Percentiles rank a stretch among this genome's conserved stretches.
Evolutionary conservation across 495 filamentous ascomycete genomes (phyloP).

Genomic region (Durotheca rogersii): DNA sequence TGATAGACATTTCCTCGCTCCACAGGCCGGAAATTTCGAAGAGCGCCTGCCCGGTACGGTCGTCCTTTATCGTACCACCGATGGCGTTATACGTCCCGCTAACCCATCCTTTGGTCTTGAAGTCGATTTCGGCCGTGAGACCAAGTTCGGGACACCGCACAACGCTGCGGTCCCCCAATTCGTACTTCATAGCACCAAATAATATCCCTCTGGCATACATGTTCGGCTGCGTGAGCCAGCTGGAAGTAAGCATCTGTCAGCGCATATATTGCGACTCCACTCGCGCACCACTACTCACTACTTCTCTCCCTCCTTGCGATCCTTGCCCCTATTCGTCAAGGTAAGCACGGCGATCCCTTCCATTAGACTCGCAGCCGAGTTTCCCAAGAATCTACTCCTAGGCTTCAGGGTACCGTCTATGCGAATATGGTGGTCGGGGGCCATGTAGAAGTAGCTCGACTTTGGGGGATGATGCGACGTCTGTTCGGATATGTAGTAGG

Average conservation of each 20-base stretch:
- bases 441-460: slow-evolving; percentile 99
- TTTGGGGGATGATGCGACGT: slow-evolving; percentile 98
- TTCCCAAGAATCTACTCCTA: slow-evolving; percentile 93
- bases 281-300: slow-evolving; percentile 66
- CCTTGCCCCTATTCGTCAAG: slow-evolving; percentile 71
- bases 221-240: slow-evolving; percentile 84
- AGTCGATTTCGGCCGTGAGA: slow-evolving; percentile 90
- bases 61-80: slow-evolving; percentile 87
- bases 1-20: slow-evolving; percentile 92
- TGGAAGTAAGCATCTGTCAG: slow-evolving; percentile 13
- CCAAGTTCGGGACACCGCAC: slow-evolving; percentile 88
- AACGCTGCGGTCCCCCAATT: slow-evolving; percentile 93
- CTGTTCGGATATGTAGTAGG: slow-evolving; percentile 96
- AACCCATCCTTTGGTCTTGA: slow-evolving; percentile 98
- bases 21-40: slow-evolving; percentile 91
- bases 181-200: slow-evolving; percentile 99
- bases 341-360: slow-evolving; percentile 89
- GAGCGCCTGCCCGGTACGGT: slow-evolving; percentile 76
- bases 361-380: slow-evolving; percentile 98
- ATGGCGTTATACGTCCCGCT: slow-evolving; percentile 96
- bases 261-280: background rate
- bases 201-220: slow-evolving; percentile 98
- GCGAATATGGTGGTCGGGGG: slow-evolving; percentile 87
- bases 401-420: slow-evolving; percentile 96
- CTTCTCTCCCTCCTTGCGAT: slow-evolving; percentile 70